Evolutionary conservation across 768 basidiomycete genomes (phyloP), one percentile per base, ranked within the genome.

Genomic region (Leccinum imitatum): DNA sequence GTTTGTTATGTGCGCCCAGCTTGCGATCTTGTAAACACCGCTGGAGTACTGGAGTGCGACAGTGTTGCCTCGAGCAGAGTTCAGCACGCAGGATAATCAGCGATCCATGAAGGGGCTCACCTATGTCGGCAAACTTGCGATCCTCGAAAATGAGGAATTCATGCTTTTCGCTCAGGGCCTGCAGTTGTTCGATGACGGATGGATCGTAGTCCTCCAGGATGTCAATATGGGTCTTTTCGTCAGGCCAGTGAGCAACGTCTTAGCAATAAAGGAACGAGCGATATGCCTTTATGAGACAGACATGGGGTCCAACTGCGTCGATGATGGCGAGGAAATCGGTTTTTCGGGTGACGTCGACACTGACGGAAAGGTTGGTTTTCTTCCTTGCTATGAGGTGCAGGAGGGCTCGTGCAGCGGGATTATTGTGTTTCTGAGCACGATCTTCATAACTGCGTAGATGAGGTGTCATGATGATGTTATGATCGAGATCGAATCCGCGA

Each of bases 81-180:
- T 54, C 8, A 60, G 52, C 15, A 37, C 46, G 8, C 58, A 53
- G 17, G 51, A 50, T 33, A 25, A 54, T 53, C 4, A 5, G 15
- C 39, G 23, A 48, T 9, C 4, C 15, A 5, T 19, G 51, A 7
- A 17, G 54, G 14, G 35, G 66, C 83, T 67, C 63, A 95, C 96
- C 96, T 55, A 99, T 98, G 74, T 99, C 97, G 4, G 97, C 96
- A 68, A 99, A 99, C 75, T 99, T 99, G 64, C 97, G 82, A 78
- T 99, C 97, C 77, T 98, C 97, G 67, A 98, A 99, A 67, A 98
- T 95, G 55, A 96, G 74, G 77, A 98, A 99, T 69, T 97, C 93
- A 63, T 97, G 86, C 71, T 90, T 88, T 50, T 75, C 69, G 69
- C 89, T 87, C 7, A 98, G 84, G 37, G 80, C 79, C 60, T 85